Evolutionary conservation across 73 alveolate species (phyloP).

Genomic region (Paramecium tetraurelia): DNA sequence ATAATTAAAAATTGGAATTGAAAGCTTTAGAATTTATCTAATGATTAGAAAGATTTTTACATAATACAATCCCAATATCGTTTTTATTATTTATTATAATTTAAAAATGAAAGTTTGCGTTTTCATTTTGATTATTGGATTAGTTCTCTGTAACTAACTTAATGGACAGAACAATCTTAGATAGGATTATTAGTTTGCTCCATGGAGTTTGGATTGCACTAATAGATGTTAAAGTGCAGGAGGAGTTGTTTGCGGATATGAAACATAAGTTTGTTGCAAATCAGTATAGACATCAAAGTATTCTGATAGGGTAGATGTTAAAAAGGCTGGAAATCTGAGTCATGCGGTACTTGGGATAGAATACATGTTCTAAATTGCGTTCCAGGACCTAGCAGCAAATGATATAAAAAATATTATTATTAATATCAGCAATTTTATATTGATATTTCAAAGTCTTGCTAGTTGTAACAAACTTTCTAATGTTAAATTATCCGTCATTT

Average conservation of each 20-base stretch:
- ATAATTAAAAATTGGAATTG: not conserved
- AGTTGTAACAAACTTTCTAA: not conserved
- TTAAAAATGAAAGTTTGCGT: not conserved
- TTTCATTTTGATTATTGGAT: not conserved
- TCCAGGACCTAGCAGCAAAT: constrained; percentile 40
- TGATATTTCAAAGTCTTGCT: not conserved
- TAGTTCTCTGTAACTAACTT: not conserved
- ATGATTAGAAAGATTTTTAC: not conserved
- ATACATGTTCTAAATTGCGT: not conserved
- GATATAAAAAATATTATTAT: not conserved
- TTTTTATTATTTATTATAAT: not conserved
- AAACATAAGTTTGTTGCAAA: constrained; percentile 38
- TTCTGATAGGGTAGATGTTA: constrained; percentile 5
- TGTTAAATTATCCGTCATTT: not conserved
- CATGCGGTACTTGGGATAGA: not conserved
- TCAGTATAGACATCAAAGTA: not conserved
- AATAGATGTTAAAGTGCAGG: constrained; percentile 25
- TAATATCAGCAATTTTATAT: not conserved
- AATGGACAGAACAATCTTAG: constrained; percentile 32
- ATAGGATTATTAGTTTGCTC: constrained; percentile 20
- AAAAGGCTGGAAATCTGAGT: constrained; percentile 31
- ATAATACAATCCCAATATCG: not conserved
- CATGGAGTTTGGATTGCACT: constrained; percentile 53
- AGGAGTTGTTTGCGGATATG: constrained; percentile 48
- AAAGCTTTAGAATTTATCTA: not conserved